A percentile compares a stretch with the other conserved stretches of the same genome.
phyloP scores from a whole-genome alignment of 1,284 basidiomycete species.

The Rhizoctonia solani region DNA sequence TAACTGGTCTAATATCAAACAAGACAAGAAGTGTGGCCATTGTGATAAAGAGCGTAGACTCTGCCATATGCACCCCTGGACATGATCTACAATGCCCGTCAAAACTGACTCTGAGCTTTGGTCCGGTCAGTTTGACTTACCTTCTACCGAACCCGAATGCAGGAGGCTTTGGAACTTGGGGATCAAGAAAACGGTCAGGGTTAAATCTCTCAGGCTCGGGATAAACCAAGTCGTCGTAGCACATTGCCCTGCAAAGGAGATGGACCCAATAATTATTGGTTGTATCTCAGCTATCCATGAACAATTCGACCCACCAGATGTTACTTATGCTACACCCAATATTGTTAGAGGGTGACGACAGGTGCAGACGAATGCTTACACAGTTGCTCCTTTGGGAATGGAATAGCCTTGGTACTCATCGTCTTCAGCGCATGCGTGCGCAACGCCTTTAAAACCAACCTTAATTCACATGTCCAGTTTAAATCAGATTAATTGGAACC shows the following conservation, averaged over 20 bases:
- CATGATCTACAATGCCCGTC: background rate
- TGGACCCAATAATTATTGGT: background rate
- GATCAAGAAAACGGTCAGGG: constrained; percentile 35
- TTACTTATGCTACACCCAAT: background rate
- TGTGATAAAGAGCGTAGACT: constrained; percentile 8
- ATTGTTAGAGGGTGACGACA: background rate
- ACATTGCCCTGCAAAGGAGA: constrained; percentile 9
- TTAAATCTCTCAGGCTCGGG: constrained; percentile 31
- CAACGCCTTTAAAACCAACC: constrained; percentile 36
- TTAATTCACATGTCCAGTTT: background rate
- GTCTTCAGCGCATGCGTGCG: constrained; percentile 42
- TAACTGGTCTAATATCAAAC: background rate
- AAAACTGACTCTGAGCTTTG: background rate
- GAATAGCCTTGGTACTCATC: constrained; percentile 45
- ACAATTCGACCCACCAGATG: background rate
- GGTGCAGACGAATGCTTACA: constrained; percentile 25
- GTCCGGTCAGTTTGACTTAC: background rate
- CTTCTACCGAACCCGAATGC: background rate
- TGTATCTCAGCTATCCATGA: background rate
- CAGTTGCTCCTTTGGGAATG: constrained; percentile 42
- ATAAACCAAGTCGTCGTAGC: constrained; percentile 33
- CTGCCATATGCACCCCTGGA: constrained; percentile 19
- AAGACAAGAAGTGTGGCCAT: background rate
- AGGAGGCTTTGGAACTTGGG: constrained; percentile 12
- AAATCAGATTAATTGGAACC: background rate